Evolutionary conservation across 2,329 filamentous ascomycete species (phyloP).

Genomic region (Venturia aucupariae): DNA sequence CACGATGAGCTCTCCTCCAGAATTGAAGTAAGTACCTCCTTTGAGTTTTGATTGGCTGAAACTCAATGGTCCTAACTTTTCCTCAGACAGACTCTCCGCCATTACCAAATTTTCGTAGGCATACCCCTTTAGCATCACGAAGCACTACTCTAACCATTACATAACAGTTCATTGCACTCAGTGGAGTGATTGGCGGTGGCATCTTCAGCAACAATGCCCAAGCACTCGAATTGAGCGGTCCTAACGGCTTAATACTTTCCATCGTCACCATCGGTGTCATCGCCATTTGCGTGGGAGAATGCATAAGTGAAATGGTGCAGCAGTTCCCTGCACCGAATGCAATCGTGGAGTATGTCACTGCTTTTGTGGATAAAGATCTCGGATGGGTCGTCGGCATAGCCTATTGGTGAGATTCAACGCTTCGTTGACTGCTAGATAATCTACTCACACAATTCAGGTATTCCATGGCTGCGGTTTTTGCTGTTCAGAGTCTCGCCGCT

Average conservation of each 20-base stretch:
- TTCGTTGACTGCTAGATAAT: not conserved
- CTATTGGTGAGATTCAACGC: not conserved
- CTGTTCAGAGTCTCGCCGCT: slow-evolving; percentile 1
- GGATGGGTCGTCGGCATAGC: slow-evolving; percentile 5
- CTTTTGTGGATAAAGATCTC: slow-evolving; percentile 10
- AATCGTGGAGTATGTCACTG: not conserved
- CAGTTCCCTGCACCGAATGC: slow-evolving; percentile 2
- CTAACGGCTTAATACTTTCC: not conserved
- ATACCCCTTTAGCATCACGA: not conserved
- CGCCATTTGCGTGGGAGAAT: slow-evolving; percentile 5
- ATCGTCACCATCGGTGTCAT: not conserved
- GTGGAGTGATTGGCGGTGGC: slow-evolving; percentile 10
- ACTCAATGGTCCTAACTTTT: not conserved
- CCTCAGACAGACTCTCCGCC: not conserved
- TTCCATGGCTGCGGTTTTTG: not conserved
- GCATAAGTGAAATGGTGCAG: slow-evolving; percentile 6
- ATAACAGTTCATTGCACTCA: slow-evolving; percentile 5
- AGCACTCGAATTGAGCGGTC: slow-evolving; percentile 8
- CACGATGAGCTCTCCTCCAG: not conserved
- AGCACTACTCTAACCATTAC: not conserved
- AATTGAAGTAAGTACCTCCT: not conserved
- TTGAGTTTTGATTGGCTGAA: not conserved
- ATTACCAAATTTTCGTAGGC: not conserved
- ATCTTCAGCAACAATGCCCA: not conserved
- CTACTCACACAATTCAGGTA: not conserved